Base-by-base conservation (phyloP, 495 filamentous ascomycete genomes). In the Tetracladium marchalianum region DNA sequence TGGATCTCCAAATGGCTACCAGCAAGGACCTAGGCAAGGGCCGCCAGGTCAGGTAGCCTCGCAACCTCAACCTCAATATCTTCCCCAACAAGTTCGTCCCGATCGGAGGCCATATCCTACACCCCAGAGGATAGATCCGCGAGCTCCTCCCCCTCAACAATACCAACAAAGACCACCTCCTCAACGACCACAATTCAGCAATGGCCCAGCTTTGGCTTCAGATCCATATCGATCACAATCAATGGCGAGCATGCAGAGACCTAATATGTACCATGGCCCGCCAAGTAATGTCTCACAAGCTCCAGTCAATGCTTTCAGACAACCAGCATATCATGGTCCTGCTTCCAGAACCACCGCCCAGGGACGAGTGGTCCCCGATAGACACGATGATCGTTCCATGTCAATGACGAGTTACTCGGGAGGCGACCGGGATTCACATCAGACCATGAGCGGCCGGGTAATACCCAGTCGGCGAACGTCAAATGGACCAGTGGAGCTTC, bases 361-460 rank as follows among this genome's bases (percentile, higher is more conserved):
- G 61, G 93, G 93, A 12, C 77, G 93, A 42, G 65, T 87, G 19
- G 87, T 99, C 1, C 93, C 93, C 6, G 90, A 95, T 53, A 77
- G 88, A 40, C 84, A 92, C 57, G 82, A 97, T 57, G 90, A 96
- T 58, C 76, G 93, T 41, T 79, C 92, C 41, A 97, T 97, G 92
- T 94, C 90, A 22, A 81, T 99, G 79, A 89, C 81, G 12, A 84
- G 84, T 2, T 95, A 95, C 60, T 73, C 81, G 12, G 66, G 80
- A 49, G 85, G 90, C 49, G 50, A 55, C 38, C 73, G 77, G 39
- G 87, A 97, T 46, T 47, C 49, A 43, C 73, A 81, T 45, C 92
- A 95, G 57, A 95, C 88, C 16, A 86, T 85, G 75, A 95, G 84
- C 54, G 93, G 93, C 42, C 76, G 93, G 46, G 73, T 93, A 0